Evolutionary conservation across 305 asterid genomes (phyloP), one percentile per base, ranked within the genome.

Genomic region (Fraxinus angustifolia): DNA sequence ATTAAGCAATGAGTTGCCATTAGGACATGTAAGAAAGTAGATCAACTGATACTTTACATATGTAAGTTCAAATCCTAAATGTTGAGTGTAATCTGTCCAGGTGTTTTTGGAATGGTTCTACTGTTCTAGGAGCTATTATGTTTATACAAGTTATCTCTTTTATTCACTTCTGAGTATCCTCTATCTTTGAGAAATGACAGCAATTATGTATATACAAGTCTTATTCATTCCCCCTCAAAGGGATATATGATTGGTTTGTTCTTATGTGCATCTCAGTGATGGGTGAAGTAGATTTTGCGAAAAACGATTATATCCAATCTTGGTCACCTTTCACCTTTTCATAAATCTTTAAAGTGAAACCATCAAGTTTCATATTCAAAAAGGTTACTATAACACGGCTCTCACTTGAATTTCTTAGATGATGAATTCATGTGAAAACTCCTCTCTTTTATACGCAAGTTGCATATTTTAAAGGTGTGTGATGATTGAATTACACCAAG

Each of bases 1-100:
- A 81, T 91, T 48, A 88, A 86, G 84, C 86, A 82, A 73, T 87
- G 87, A 88, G 48, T 67, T 35, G 11, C 21, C 81, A 74, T 28
- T 53, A 76, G 4, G n/a, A 23, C 38, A 8, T 53, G 31, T 58
- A 7, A 34, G 14, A 12, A n/a, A 34, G 76, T 16, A 33, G 76
- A 16, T 71, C 26, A 71, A 34, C 45, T 71, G 48, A 33, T 34
- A 33, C 28, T 33, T 34, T 2, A 34, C 11, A 71, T 71, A 19
- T 71, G 45, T 71, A 71, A n/a, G 26, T 5, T 71, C 45, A 71
- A 71, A 71, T 34, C 48, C 26, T 2, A 71, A 34, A 34, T 34
- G 45, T 33, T 34, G 48, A 33, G 7, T 71, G 16, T 34, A 71
- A 34, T 71, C 28, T 8, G 26, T 6, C 48, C 6, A 6, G 33